Evolutionary conservation across 108 stramenopile genomes (phyloP).

Genomic region (Chaetoceros tenuissimus): DNA sequence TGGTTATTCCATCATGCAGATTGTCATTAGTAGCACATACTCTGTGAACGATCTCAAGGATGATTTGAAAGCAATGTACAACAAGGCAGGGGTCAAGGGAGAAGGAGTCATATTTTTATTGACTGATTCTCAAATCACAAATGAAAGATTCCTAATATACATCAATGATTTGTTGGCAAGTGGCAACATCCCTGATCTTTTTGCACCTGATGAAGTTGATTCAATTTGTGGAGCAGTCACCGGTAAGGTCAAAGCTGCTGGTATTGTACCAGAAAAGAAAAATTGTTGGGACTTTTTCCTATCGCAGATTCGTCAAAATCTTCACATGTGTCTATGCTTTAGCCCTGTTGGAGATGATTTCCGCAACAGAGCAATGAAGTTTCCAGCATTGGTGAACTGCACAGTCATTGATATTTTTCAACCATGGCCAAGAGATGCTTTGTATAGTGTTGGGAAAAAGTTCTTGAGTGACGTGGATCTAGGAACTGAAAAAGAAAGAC

Average conservation of each 20-base stretch:
- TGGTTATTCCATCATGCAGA: slow-evolving; percentile 70
- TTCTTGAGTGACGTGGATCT: slow-evolving; percentile 75
- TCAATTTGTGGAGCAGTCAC: slow-evolving; percentile 54
- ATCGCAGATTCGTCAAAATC: slow-evolving; percentile 53
- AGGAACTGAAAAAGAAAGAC: slow-evolving; percentile 21
- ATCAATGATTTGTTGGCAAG: slow-evolving; percentile 83
- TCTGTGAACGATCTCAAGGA: slow-evolving; percentile 73
- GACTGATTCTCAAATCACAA: slow-evolving; percentile 84
- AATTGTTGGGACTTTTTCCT: slow-evolving; percentile 66
- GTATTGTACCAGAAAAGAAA: slow-evolving; percentile 63
- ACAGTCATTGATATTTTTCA: slow-evolving; percentile 85
- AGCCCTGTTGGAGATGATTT: slow-evolving; percentile 84
- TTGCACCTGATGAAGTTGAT: slow-evolving; percentile 80
- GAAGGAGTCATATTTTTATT: slow-evolving; percentile 67
- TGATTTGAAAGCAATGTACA: slow-evolving; percentile 70
- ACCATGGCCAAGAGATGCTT: slow-evolving; percentile 85
- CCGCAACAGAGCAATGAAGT: slow-evolving; percentile 74
- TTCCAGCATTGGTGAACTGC: slow-evolving; percentile 84
- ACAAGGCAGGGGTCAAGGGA: slow-evolving; percentile 57
- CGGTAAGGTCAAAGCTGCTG: slow-evolving; percentile 72
- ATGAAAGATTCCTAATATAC: slow-evolving; percentile 83
- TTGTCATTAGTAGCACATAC: slow-evolving; percentile 63
- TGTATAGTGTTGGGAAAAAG: slow-evolving; percentile 70
- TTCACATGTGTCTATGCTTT: slow-evolving; percentile 82
- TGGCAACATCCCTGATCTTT: slow-evolving; percentile 84